Conservation (phyloP, 257 asterid genomes). For the Solanum bulbocastanum region DNA sequence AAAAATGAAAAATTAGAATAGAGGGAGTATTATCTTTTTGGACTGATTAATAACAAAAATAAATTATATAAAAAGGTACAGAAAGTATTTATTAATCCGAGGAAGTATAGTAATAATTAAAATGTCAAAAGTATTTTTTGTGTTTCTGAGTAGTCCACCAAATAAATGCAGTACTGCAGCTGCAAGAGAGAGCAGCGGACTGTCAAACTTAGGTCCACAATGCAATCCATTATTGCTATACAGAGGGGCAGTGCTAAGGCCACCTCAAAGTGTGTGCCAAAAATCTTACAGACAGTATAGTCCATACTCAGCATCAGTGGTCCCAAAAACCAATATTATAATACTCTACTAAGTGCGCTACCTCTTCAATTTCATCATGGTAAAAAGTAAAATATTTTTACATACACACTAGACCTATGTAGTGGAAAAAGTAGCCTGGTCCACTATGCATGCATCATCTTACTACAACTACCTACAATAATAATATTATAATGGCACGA, state of each 20-base stretch:
- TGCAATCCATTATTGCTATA: conserved; percentile 12
- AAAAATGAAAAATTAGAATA: too few species aligned
- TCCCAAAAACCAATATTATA: neutral
- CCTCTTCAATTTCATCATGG: neutral
- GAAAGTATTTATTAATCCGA: too few species aligned
- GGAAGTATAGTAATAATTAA: neutral
- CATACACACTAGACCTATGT: neutral
- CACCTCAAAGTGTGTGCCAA: neutral
- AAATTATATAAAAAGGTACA: neutral
- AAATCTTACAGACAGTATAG: neutral
- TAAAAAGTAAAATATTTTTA: neutral
- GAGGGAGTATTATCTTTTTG: too few species aligned
- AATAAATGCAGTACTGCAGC: neutral
- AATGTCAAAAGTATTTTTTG: neutral
- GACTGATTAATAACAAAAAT: too few species aligned
- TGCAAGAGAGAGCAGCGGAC: neutral
- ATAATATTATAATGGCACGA: neutral
- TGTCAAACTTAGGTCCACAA: conserved; percentile 8
- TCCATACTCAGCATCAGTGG: neutral
- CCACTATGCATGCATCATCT: neutral
- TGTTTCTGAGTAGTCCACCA: neutral
- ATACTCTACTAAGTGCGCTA: neutral
- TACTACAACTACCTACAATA: neutral
- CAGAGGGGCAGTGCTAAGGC: neutral
- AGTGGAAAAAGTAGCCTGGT: neutral